Evolutionary conservation across 495 filamentous ascomycete genomes (phyloP).

Genomic region (Hypoxylon lienhwacheense): DNA sequence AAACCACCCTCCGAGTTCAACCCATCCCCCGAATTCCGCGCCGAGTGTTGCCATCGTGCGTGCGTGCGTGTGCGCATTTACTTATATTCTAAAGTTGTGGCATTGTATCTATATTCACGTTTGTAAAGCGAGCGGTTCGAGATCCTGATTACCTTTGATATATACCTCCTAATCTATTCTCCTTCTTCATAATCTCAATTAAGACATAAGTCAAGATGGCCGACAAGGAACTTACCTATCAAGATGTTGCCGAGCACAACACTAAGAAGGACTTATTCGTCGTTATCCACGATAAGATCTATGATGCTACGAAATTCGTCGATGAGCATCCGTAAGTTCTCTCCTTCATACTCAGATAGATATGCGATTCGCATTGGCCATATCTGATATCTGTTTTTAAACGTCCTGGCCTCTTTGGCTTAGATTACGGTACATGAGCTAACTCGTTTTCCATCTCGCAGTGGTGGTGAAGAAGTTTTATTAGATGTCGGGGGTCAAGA

Average conservation of each 20-base stretch:
- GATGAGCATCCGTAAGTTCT: slow-evolving; percentile 97
- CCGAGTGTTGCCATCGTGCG: neutral
- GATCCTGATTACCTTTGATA: slow-evolving; percentile 15
- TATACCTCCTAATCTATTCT: too few relatives aligned
- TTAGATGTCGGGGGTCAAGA: slow-evolving; percentile 96
- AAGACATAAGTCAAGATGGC: slow-evolving; percentile 59
- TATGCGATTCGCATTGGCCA: slow-evolving; percentile 1
- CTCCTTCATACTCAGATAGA: too few relatives aligned
- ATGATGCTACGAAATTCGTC: slow-evolving; percentile 83
- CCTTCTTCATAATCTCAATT: too few relatives aligned
- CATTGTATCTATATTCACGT: neutral
- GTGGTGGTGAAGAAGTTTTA: slow-evolving; percentile 97
- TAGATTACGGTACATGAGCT: slow-evolving; percentile 18
- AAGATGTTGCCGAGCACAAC: slow-evolving; percentile 83
- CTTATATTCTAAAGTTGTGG: slow-evolving; percentile 15
- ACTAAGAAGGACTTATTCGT: slow-evolving; percentile 95
- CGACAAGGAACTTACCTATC: slow-evolving; percentile 75
- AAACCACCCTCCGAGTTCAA: slow-evolving; percentile 4
- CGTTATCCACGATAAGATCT: slow-evolving; percentile 95
- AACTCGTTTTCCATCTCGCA: slow-evolving; percentile 42
- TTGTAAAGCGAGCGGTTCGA: slow-evolving; percentile 10
- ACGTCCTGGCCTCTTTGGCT: neutral
- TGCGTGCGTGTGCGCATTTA: slow-evolving; percentile 1
- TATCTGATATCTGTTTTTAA: neutral
- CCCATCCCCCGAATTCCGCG: slow-evolving; percentile 17